These are phyloP conservation scores for Tylopilus balloui DNA, from an alignment of 768 basidiomycete genomes.

Conservation along the genomic window DNA sequence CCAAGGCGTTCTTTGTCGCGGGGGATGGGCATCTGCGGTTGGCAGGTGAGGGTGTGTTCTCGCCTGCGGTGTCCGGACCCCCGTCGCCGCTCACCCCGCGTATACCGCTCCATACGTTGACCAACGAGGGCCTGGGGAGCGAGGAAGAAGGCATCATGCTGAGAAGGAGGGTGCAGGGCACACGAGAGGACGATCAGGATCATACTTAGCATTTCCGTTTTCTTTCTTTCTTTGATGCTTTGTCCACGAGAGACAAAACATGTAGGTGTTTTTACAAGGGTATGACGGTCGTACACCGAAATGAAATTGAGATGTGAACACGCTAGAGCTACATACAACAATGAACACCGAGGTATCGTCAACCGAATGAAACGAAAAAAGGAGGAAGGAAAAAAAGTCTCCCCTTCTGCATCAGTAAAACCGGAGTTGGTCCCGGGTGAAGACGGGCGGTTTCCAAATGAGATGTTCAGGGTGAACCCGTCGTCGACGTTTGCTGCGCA, in stretches of 20 bases:
- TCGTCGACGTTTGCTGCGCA: conserved; percentile 69
- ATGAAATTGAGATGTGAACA: conserved; percentile 7
- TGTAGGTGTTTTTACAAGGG: conserved; percentile 14
- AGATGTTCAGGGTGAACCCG: conserved; percentile 77
- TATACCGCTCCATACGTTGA: conserved; percentile 19
- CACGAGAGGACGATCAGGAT: not conserved
- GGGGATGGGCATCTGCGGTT: conserved; percentile 49
- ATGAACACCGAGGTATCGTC: conserved; percentile 8
- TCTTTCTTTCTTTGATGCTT: not conserved
- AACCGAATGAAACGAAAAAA: not conserved
- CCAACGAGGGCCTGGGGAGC: not conserved
- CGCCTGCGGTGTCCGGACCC: conserved; percentile 63
- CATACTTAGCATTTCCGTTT: conserved; percentile 2
- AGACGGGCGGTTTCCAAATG: conserved; percentile 93
- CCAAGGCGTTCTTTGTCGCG: conserved; percentile 52
- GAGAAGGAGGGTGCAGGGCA: conserved; percentile 19
- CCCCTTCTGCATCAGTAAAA: conserved; percentile 51
- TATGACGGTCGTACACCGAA: conserved; percentile 13
- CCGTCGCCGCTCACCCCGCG: conserved; percentile 58
- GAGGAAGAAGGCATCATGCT: conserved; percentile 15
- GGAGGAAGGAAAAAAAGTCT: not conserved
- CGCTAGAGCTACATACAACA: conserved; percentile 25
- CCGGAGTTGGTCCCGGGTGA: conserved; percentile 84
- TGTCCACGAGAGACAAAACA: not conserved
- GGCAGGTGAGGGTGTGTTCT: conserved; percentile 70